Conservation (phyloP, 441 rosid genomes). For the Raphanus hybrid region DNA sequence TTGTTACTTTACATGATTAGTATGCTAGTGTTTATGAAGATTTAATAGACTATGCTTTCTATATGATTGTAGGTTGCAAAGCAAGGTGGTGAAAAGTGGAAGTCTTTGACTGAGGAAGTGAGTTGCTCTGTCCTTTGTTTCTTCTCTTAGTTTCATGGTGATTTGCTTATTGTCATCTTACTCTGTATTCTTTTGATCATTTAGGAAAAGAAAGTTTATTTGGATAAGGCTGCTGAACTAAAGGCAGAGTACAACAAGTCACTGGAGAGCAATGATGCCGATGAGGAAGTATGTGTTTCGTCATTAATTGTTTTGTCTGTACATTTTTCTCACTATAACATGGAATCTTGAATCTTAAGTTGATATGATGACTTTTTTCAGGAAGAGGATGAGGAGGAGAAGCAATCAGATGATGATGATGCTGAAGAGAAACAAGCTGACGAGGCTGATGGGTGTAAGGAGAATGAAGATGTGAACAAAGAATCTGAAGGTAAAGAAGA, state of each 20-base stretch:
- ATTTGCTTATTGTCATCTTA: slow-evolving; percentile 11
- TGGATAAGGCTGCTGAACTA: slow-evolving; percentile 79
- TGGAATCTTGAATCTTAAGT: neutral
- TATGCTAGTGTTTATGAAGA: slow-evolving; percentile 1
- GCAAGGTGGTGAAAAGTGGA: slow-evolving; percentile 89
- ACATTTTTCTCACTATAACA: neutral
- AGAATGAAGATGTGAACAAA: slow-evolving; percentile 33
- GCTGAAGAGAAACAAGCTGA: slow-evolving; percentile 44
- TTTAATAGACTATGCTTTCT: neutral
- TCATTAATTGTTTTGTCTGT: neutral
- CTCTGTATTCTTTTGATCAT: neutral
- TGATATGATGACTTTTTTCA: slow-evolving; percentile 13
- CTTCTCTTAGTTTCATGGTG: slow-evolving; percentile 1
- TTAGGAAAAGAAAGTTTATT: slow-evolving; percentile 80
- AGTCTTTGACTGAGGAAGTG: slow-evolving; percentile 78
- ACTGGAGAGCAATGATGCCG: slow-evolving; percentile 48
- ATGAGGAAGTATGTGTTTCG: slow-evolving; percentile 52
- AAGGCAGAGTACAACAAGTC: slow-evolving; percentile 70
- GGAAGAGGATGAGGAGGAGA: slow-evolving; percentile 43
- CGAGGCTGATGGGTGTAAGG: slow-evolving; percentile 17
- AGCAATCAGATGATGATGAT: slow-evolving; percentile 16
- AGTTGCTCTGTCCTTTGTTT: slow-evolving; percentile 33
- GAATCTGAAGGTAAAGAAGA: slow-evolving; percentile 36
- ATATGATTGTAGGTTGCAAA: slow-evolving; percentile 65
- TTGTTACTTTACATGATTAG: neutral